A percentile compares a stretch with the other conserved stretches of the same genome.
These are phyloP conservation scores for Microthyrium microscopicum DNA, from an alignment of 2,329 filamentous ascomycete species.

Conservation along the genomic window DNA sequence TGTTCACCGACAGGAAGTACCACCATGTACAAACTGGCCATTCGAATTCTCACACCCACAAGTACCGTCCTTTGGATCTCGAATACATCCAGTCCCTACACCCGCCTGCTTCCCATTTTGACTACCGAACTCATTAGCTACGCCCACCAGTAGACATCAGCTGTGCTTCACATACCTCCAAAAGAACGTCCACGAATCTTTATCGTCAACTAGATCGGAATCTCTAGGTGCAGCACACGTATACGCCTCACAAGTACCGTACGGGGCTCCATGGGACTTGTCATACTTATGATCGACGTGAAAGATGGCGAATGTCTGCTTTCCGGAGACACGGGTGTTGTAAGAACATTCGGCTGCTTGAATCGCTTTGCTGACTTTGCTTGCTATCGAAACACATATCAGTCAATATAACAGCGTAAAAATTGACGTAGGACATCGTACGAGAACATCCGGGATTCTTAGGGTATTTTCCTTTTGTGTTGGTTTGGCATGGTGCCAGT, in stretches of 20 bases:
- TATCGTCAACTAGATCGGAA: slow-evolving; percentile 16
- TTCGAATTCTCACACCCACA: slow-evolving; percentile 28
- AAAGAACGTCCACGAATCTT: slow-evolving; percentile 28
- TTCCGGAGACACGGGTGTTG: slow-evolving; percentile 22
- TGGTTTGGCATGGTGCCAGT: too few relatives aligned
- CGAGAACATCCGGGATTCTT: too few relatives aligned
- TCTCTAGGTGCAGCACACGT: slow-evolving; percentile 21
- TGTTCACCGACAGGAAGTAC: slow-evolving; percentile 13
- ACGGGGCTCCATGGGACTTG: slow-evolving; percentile 25
- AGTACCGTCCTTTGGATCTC: slow-evolving; percentile 20
- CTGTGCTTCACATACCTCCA: slow-evolving; percentile 16
- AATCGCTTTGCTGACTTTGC: slow-evolving; percentile 15
- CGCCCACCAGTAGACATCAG: too few relatives aligned
- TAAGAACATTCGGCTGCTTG: slow-evolving; percentile 16
- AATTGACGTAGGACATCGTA: too few relatives aligned
- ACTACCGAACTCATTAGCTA: too few relatives aligned
- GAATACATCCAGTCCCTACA: slow-evolving; percentile 23
- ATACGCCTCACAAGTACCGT: slow-evolving; percentile 30
- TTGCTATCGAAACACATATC: too few relatives aligned
- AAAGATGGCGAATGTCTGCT: slow-evolving; percentile 25
- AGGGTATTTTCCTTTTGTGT: too few relatives aligned
- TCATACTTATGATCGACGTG: slow-evolving; percentile 31
- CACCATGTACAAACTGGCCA: slow-evolving; percentile 21
- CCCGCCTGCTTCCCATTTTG: slow-evolving; percentile 16
- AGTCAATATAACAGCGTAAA: too few relatives aligned